Evolutionary conservation across 2,329 filamentous ascomycete species (phyloP).

Genomic region (Talaromyces sp.): DNA sequence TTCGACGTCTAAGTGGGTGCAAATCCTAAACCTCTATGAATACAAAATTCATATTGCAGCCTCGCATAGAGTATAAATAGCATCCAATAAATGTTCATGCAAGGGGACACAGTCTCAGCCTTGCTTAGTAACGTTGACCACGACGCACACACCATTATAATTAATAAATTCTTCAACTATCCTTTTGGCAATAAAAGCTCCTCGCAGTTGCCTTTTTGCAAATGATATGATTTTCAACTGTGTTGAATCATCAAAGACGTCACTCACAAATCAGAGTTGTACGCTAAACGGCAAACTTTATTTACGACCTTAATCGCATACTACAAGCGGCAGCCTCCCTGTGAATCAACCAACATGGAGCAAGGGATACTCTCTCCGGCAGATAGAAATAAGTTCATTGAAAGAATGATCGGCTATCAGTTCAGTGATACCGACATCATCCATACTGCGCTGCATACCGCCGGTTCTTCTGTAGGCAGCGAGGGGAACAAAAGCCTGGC

Average conservation of each 20-base stretch:
- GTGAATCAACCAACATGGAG: neutral
- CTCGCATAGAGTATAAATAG: neutral
- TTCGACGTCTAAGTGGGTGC: neutral
- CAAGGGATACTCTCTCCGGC: neutral
- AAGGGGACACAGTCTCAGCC: neutral
- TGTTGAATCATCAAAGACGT: neutral
- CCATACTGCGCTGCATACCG: neutral
- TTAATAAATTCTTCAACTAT: no score
- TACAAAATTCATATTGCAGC: neutral
- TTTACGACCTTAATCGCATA: neutral
- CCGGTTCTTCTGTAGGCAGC: neutral
- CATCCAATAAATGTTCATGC: neutral
- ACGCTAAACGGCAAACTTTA: neutral
- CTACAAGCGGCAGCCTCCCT: neutral
- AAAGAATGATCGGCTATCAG: neutral
- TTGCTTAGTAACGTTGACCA: neutral
- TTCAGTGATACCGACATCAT: neutral
- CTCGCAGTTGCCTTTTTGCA: neutral
- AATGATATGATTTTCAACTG: neutral
- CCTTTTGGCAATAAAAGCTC: neutral
- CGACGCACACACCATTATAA: no score
- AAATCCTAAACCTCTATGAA: neutral
- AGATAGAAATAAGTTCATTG: neutral
- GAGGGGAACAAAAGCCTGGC: constrained; percentile 2
- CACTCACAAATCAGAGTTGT: neutral